Percentiles rank a stretch among this genome's conserved stretches.
These are phyloP conservation scores for Solanum hybrid DNA, from an alignment of 305 asterid genomes.

Conservation along the genomic window DNA sequence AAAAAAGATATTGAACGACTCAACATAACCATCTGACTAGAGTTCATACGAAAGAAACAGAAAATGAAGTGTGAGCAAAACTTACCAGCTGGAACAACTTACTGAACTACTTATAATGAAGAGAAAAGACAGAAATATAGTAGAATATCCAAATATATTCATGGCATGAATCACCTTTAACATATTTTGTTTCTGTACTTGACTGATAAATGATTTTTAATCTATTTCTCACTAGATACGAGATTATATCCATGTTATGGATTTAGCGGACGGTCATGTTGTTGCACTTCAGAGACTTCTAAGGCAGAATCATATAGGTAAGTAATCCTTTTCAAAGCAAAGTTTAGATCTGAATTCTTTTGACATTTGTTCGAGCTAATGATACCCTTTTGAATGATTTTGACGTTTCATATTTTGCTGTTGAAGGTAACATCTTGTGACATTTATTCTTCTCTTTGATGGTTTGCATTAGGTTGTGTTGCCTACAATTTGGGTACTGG, in stretches of 20 bases:
- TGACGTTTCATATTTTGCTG: neutral
- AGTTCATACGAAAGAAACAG: neutral
- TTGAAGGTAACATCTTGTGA: neutral
- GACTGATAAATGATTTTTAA: neutral
- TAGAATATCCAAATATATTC: neutral
- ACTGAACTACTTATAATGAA: neutral
- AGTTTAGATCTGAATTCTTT: neutral
- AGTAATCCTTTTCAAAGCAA: neutral
- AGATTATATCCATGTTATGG: slow-evolving; percentile 96
- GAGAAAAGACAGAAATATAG: neutral
- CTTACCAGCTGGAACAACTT: neutral
- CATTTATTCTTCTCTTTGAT: neutral
- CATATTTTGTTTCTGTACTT: neutral
- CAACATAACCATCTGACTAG: neutral
- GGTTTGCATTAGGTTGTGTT: slow-evolving; percentile 48
- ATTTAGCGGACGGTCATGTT: slow-evolving; percentile 90
- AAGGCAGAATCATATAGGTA: slow-evolving; percentile 44
- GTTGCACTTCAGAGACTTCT: slow-evolving; percentile 75
- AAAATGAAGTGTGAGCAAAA: neutral
- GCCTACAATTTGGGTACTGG: slow-evolving; percentile 92
- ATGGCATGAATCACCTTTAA: neutral
- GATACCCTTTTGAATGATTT: neutral
- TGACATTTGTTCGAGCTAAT: neutral
- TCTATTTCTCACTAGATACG: slow-evolving; percentile 47
- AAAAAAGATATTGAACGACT: neutral